Base-by-base conservation (phyloP, 2,329 filamentous ascomycete genomes). In the Xylaria sp. region DNA sequence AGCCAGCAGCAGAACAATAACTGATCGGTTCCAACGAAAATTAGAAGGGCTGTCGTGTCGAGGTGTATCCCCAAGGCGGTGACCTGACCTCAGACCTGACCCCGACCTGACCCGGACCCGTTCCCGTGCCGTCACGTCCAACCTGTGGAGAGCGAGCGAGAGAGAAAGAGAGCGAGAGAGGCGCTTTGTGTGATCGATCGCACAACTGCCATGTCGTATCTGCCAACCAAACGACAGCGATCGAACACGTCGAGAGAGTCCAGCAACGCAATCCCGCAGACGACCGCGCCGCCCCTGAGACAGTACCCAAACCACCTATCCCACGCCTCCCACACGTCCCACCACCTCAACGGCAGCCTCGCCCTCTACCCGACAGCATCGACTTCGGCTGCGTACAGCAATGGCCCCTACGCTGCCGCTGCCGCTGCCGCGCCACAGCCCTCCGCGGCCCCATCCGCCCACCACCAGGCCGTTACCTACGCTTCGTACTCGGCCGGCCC, bases 211-310 rank as follows among this genome's bases (percentile, higher is more conserved):
- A 77, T 78, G 77, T 77, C 75, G 73, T 78, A 76, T 75, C 74
- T 74, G 75, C 74, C 76, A 71, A 68, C 75, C 51, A 78, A 78
- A 74, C 75, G 77, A 75, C 76, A 78, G 72, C 75, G 77, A 76
- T 78, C 77, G 64, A 75, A 78, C 66, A 78, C 77, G 64, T 78
- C 77, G 67, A 73, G 75, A 75, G 77, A 79, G 59, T 75, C 76
- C 46, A 72, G 71, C 74, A 78, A 77, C 73, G 67, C 64, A 64
- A 75, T 75, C 70, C 77, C 78, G 57, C 78, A 78, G 67, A 79
- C 78, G 52, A 67, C 73, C 43, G 74, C 78, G 69, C 78, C 78
- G 59, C 76, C 75, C 67, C 73, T 79, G 58, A 75, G 78, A 66
- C 76, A 78, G 67, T 66, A 73, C 8, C 18, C n/a, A 20, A 49